Conservation (phyloP, 345 rosid genomes). For the Ailanthus altissimus region DNA sequence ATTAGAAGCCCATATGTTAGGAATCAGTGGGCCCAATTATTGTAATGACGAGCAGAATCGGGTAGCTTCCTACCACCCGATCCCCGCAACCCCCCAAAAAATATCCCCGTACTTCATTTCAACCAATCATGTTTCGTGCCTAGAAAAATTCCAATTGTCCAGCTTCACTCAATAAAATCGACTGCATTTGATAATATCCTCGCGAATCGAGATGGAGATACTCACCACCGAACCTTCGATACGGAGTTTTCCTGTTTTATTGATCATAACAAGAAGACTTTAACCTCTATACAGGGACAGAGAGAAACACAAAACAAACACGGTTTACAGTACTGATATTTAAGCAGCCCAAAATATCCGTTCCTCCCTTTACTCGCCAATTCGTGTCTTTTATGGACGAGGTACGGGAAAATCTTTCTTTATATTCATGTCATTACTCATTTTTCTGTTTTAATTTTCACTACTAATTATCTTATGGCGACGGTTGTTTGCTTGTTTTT, state of each 20-base stretch:
- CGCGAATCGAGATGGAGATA: not conserved
- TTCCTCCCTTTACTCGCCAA: not conserved
- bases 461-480: not conserved
- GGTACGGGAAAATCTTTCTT: constrained; percentile 1
- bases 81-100: no score
- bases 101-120: no score
- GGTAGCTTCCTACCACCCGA: no score
- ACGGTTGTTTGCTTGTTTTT: not conserved
- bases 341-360: not conserved
- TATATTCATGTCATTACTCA: not conserved
- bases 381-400: constrained; percentile 19
- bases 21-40: no score
- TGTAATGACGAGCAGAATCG: no score
- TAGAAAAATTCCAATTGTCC: not conserved
- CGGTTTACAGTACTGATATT: not conserved
- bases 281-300: not conserved
- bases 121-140: no score
- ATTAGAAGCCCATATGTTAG: no score
- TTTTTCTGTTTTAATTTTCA: not conserved
- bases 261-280: not conserved
- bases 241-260: constrained; percentile 17
- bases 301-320: not conserved
- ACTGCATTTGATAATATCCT: not conserved
- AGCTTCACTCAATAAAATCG: not conserved
- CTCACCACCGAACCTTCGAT: not conserved